Percentiles rank a stretch among this genome's conserved stretches.
These are phyloP conservation scores for Blastocystis sp. DNA, from an alignment of 352 stramenopile genomes.

Conservation along the genomic window DNA sequence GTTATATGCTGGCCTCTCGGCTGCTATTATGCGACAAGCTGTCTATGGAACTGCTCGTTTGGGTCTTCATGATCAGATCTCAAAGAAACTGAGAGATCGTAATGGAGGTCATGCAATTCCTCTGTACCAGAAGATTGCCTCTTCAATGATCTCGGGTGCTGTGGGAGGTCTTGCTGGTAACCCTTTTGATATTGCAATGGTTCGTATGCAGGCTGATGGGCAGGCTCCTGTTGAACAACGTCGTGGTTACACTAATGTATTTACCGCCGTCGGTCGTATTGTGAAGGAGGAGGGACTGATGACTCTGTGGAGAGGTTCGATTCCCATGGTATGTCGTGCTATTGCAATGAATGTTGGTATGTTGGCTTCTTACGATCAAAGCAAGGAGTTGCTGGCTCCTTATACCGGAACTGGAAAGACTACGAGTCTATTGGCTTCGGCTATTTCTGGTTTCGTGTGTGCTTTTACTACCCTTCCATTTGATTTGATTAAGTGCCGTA, in stretches of 20 bases:
- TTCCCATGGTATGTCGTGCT: slow-evolving; percentile 84
- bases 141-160: slow-evolving; percentile 64
- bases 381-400: slow-evolving; percentile 64
- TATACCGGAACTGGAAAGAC: slow-evolving; percentile 57
- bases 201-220: slow-evolving; percentile 91
- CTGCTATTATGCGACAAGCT: slow-evolving; percentile 68
- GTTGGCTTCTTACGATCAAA: slow-evolving; percentile 97
- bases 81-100: slow-evolving; percentile 63
- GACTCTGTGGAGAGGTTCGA: slow-evolving; percentile 80
- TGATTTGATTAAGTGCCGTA: slow-evolving; percentile 92
- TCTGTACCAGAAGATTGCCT: slow-evolving; percentile 64
- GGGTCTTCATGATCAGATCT: slow-evolving; percentile 66
- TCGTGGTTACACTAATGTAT: slow-evolving; percentile 96
- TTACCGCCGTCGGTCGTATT: slow-evolving; percentile 86
- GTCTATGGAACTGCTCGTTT: slow-evolving; percentile 70
- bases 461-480: slow-evolving; percentile 94
- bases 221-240: slow-evolving; percentile 80
- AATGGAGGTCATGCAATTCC: slow-evolving; percentile 65
- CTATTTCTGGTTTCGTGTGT: slow-evolving; percentile 89
- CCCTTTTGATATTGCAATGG: slow-evolving; percentile 92
- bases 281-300: slow-evolving; percentile 75
- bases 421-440: slow-evolving; percentile 83
- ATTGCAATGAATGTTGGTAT: slow-evolving; percentile 98
- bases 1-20: slow-evolving; percentile 67
- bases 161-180: slow-evolving; percentile 84